Evolutionary conservation across 169 alveolate species (phyloP).

Genomic region (Cryptosporidium viatorum): DNA sequence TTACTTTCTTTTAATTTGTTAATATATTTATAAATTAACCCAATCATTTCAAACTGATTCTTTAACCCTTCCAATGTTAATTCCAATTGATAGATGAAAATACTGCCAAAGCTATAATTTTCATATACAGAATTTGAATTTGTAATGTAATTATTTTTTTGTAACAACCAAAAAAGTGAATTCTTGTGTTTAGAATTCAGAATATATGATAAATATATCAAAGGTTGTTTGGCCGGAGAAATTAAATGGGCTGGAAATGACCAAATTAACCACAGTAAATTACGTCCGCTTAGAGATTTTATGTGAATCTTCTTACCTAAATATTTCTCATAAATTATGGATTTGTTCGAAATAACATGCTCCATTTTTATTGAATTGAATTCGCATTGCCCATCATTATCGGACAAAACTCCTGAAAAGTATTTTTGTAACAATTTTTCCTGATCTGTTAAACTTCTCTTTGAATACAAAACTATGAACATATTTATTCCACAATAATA

Average conservation of each 20-base stretch:
- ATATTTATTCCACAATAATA: conserved; percentile 80
- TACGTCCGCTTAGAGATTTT: conserved; percentile 6
- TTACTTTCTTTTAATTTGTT: conserved; percentile 42
- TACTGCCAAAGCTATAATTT: conserved; percentile 48
- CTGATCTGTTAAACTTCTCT: conserved; percentile 22
- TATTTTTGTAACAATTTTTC: conserved; percentile 20
- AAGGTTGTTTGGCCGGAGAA: conserved; percentile 22
- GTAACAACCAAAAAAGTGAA: conserved; percentile 34
- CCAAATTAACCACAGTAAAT: conserved; percentile 63
- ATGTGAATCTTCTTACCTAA: conserved; percentile 37
- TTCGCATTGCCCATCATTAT: conserved; percentile 33
- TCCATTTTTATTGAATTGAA: neutral
- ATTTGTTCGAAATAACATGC: neutral
- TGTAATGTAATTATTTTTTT: conserved; percentile 7
- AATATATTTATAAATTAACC: conserved; percentile 31
- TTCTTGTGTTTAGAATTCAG: conserved; percentile 22
- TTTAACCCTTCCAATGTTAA: conserved; percentile 32
- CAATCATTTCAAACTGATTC: neutral
- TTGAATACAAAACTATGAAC: conserved; percentile 33
- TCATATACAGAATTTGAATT: conserved; percentile 38
- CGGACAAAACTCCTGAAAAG: conserved; percentile 31
- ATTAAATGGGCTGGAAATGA: conserved; percentile 15
- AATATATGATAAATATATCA: conserved; percentile 32
- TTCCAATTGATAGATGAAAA: conserved; percentile 53
- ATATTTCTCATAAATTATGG: conserved; percentile 18